Conservation (phyloP, 1,284 basidiomycete species). For the Schizophyllum commune region DNA sequence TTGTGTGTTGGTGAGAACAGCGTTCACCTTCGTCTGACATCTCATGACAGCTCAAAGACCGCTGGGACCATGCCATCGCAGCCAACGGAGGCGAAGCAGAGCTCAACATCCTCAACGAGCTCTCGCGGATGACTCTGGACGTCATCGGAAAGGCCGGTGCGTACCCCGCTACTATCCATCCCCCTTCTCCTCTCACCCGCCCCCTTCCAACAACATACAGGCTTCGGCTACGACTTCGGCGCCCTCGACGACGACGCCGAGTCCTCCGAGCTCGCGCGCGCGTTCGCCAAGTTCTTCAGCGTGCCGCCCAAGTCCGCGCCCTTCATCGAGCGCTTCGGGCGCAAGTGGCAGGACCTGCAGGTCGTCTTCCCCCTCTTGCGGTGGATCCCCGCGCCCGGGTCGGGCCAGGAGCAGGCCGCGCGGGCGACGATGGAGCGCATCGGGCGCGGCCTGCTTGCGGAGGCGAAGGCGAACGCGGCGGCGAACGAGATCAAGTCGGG, state of each 20-base stretch:
- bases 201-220: conserved; percentile 22
- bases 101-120: conserved; percentile 45
- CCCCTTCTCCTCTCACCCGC: too few relatives aligned
- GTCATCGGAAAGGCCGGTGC: conserved; percentile 62
- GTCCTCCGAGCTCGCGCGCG: conserved; percentile 39
- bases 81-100: conserved; percentile 17
- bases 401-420: background rate
- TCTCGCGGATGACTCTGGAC: conserved; percentile 55
- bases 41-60: background rate
- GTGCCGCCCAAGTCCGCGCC: conserved; percentile 18
- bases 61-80: background rate
- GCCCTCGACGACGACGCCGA: conserved; percentile 28
- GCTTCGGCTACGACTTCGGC: conserved; percentile 65
- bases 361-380: background rate
- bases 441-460: conserved; percentile 35
- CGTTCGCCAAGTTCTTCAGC: conserved; percentile 37
- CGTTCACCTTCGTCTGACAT: background rate
- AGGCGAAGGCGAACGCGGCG: conserved; percentile 29
- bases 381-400: background rate
- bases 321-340: conserved; percentile 15
- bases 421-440: conserved; percentile 22
- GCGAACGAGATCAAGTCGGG: conserved; percentile 11
- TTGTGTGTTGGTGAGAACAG: background rate
- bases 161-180: background rate
- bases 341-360: too few relatives aligned